phyloP scores from a whole-genome alignment of 1,284 basidiomycete genomes.

The Macrocystidia cucumis region DNA sequence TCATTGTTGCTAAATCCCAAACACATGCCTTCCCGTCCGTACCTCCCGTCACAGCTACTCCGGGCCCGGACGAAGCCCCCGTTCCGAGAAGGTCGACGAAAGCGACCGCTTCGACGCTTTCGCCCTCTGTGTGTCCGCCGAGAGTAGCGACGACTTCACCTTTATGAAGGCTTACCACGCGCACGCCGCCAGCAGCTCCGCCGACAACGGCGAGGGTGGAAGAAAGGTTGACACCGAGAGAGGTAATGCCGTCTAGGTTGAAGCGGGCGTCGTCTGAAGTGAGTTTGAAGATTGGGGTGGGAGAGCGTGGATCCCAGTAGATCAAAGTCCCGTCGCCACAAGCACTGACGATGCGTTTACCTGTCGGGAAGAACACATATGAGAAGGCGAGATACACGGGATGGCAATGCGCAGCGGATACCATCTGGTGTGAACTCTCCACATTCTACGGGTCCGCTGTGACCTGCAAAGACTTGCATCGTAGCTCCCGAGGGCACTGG shows the following conservation, averaged over 20 bases:
- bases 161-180: conserved; percentile 81
- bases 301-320: conserved; percentile 86
- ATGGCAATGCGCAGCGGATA: conserved; percentile 13
- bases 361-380: conserved; percentile 26
- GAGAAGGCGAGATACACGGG: neutral
- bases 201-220: conserved; percentile 88
- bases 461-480: conserved; percentile 95
- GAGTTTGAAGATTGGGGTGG: conserved; percentile 78
- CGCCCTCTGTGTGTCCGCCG: conserved; percentile 81
- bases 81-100: conserved; percentile 78
- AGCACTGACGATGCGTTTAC: conserved; percentile 85
- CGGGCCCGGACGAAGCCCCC: conserved; percentile 45
- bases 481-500: conserved; percentile 90
- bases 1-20: conserved; percentile 88
- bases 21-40: conserved; percentile 94
- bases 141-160: conserved; percentile 80
- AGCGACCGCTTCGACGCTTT: conserved; percentile 85
- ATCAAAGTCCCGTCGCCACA: conserved; percentile 82
- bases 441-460: conserved; percentile 79
- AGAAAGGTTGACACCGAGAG: conserved; percentile 77
- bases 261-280: conserved; percentile 70
- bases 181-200: conserved; percentile 75
- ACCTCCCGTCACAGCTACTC: conserved; percentile 80
- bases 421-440: conserved; percentile 93
- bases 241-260: conserved; percentile 75